phyloP scores from a whole-genome alignment of 805 yeast species.

The Scheffersomyces lignosus region DNA sequence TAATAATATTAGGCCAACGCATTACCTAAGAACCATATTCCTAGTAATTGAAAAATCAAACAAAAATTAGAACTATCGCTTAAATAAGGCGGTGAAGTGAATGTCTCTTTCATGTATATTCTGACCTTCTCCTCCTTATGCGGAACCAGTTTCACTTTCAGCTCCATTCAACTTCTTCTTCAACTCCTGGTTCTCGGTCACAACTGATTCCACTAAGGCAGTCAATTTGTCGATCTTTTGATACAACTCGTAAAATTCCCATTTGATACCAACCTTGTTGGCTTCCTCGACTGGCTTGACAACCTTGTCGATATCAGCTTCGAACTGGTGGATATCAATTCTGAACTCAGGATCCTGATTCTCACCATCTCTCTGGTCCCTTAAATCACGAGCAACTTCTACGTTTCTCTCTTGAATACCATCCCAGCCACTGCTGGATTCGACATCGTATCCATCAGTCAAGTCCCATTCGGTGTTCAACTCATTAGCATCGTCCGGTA shows the following conservation, averaged over 20 bases:
- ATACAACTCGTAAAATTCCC: conserved; percentile 63
- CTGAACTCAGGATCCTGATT: conserved; percentile 65
- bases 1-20: no score
- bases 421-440: conserved; percentile 32
- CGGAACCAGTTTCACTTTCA: no score
- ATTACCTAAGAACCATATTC: no score
- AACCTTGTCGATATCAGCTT: conserved; percentile 43
- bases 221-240: conserved; percentile 50
- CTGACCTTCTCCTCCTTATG: no score
- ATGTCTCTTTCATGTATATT: no score
- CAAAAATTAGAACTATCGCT: no score
- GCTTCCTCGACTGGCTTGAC: conserved; percentile 65
- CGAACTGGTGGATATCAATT: conserved; percentile 53
- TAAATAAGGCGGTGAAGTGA: no score
- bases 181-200: conserved; percentile 33
- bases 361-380: conserved; percentile 63
- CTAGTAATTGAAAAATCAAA: no score
- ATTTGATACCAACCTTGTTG: conserved; percentile 52
- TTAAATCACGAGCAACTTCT: conserved; percentile 38
- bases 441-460: conserved; percentile 65
- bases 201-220: conserved; percentile 36
- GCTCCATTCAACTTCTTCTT: conserved; percentile 14
- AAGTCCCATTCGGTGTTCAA: conserved; percentile 79
- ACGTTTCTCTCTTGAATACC: conserved; percentile 39
- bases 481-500: conserved; percentile 80